phyloP scores from a whole-genome alignment of 768 basidiomycete genomes.

The Tulasnella sp. region DNA sequence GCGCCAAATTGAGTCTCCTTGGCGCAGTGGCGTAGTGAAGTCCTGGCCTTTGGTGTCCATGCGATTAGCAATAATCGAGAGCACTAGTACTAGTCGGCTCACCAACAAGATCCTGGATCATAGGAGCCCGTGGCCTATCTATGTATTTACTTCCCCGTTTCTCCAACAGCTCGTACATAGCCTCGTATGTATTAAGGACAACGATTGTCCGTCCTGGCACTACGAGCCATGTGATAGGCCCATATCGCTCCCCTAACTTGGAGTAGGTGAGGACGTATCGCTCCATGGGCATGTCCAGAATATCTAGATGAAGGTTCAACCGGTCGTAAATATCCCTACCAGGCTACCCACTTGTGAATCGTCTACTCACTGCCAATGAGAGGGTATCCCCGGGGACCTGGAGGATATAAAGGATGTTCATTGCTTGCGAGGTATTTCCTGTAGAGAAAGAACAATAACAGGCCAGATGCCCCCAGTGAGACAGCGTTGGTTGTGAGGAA shows the following conservation, averaged over 20 bases:
- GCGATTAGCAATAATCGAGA: background rate
- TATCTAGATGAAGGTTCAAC: background rate
- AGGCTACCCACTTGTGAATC: background rate
- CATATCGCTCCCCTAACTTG: background rate
- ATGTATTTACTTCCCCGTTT: background rate
- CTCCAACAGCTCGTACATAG: background rate
- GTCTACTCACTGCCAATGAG: background rate
- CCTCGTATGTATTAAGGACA: background rate
- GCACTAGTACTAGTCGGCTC: background rate
- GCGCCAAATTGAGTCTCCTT: background rate
- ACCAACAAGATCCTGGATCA: background rate
- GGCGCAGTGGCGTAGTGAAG: background rate
- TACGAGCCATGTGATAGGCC: background rate
- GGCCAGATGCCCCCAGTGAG: background rate
- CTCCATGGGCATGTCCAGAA: background rate
- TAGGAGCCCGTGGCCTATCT: background rate
- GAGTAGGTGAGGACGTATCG: background rate
- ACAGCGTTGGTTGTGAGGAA: background rate
- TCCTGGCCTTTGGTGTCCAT: background rate
- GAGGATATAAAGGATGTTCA: background rate
- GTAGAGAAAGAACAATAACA: background rate
- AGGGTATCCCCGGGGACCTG: background rate
- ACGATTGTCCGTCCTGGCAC: background rate
- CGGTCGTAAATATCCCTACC: background rate
- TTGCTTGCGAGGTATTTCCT: background rate